These are phyloP conservation scores for Huntiella bhutanensis DNA, from an alignment of 2,329 filamentous ascomycete species.

Conservation along the genomic window DNA sequence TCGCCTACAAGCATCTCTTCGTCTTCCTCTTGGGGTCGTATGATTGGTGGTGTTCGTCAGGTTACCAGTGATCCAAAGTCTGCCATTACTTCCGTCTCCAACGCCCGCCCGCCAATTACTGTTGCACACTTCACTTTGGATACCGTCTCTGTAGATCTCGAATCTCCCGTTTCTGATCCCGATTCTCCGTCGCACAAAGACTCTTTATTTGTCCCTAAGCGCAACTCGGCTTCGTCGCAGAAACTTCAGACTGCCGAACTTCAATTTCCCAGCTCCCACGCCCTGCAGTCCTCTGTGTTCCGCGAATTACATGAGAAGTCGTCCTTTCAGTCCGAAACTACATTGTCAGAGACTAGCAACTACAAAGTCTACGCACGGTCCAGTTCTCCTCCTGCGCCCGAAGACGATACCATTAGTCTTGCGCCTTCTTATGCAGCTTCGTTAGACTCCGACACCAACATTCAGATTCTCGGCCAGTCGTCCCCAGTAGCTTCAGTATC, in stretches of 20 bases:
- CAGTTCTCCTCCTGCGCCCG: conserved; percentile 21
- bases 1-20: conserved; percentile 18
- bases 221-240: not conserved
- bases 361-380: conserved; percentile 32
- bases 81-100: not conserved
- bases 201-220: not conserved
- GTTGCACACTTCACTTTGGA: conserved; percentile 14
- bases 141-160: conserved; percentile 17
- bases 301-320: conserved; percentile 10
- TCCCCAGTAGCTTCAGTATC: conserved; percentile 26
- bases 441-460: conserved; percentile 24
- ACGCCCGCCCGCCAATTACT: conserved; percentile 5
- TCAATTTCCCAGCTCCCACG: not conserved
- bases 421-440: conserved; percentile 22
- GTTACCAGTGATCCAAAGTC: conserved; percentile 19
- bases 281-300: not conserved
- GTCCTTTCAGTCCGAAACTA: conserved; percentile 19
- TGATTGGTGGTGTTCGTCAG: conserved; percentile 36
- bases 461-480: conserved; percentile 31
- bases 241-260: not conserved
- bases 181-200: conserved; percentile 13
- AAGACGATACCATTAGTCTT: conserved; percentile 20
- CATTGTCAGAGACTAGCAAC: conserved; percentile 31
- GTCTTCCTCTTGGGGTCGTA: conserved; percentile 28
- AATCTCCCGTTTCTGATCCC: conserved; percentile 12